A percentile compares a stretch with the other conserved stretches of the same genome.
Evolutionary conservation across 306 rosid species (phyloP).

Genomic region (Sechiopsis laciniata): DNA sequence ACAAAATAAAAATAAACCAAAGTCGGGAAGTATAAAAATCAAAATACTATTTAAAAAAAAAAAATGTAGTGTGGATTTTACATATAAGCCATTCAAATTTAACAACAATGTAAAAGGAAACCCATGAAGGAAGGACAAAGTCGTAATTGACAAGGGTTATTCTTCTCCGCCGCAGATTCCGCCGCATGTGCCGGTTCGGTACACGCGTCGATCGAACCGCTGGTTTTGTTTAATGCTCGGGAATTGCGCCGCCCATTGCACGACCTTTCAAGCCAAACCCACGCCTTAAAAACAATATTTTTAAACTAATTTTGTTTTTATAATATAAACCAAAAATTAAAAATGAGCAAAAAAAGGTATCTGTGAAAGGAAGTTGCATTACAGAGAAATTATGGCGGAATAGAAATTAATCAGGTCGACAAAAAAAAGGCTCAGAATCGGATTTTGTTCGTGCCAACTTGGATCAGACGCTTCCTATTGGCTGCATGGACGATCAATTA

Average conservation of each 20-base stretch:
- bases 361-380: neutral
- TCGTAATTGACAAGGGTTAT: neutral
- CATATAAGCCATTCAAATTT: neutral
- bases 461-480: neutral
- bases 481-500: slow-evolving; percentile 12
- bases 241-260: slow-evolving; percentile 58
- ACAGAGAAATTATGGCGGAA: neutral
- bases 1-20: too few species aligned
- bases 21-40: too few species aligned
- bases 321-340: neutral
- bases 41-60: too few species aligned
- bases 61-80: neutral
- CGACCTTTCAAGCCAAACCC: slow-evolving; percentile 47
- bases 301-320: too few species aligned
- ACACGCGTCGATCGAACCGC: slow-evolving; percentile 1
- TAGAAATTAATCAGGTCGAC: neutral
- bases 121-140: neutral
- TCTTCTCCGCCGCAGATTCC: slow-evolving; percentile 22
- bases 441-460: slow-evolving; percentile 19
- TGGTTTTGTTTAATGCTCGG: slow-evolving; percentile 17
- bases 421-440: neutral
- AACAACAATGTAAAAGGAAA: neutral
- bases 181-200: neutral
- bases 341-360: neutral
- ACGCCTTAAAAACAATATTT: slow-evolving; percentile 12